Percentiles rank a stretch among this genome's conserved stretches.
Evolutionary conservation across 1,139 yeast species (phyloP).

Genomic region (Kurtzmaniella quercitrusa): DNA sequence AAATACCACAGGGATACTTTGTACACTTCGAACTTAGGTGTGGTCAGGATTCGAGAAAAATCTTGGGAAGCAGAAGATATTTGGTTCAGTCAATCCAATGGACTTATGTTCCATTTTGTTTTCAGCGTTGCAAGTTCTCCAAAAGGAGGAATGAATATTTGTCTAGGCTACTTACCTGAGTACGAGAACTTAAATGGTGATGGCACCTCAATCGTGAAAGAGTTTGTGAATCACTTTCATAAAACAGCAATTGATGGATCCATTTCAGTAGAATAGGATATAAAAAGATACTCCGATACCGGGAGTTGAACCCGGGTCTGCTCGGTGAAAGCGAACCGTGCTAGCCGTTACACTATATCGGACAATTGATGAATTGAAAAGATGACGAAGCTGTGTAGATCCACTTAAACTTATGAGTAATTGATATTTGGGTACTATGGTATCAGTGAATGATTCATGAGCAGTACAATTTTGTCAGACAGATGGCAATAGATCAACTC

Average conservation of each 20-base stretch:
- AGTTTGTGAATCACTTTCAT: slow-evolving; percentile 3
- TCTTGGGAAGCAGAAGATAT: slow-evolving; percentile 17
- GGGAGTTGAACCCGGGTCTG: slow-evolving; percentile 84
- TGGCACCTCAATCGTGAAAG: background rate
- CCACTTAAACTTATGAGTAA: no score
- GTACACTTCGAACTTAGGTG: slow-evolving; percentile 28
- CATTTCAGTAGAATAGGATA: background rate
- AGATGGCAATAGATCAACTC: no score
- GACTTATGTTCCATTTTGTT: slow-evolving; percentile 17
- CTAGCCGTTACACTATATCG: slow-evolving; percentile 35
- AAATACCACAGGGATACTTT: slow-evolving; percentile 13
- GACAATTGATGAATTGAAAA: background rate
- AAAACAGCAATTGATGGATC: background rate
- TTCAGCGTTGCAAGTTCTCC: slow-evolving; percentile 18
- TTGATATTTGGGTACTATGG: no score
- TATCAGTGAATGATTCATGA: no score
- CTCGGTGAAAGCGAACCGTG: slow-evolving; percentile 83
- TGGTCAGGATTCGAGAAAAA: slow-evolving; percentile 6
- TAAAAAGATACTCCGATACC: slow-evolving; percentile 56
- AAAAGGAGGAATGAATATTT: slow-evolving; percentile 19
- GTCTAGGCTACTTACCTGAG: slow-evolving; percentile 15
- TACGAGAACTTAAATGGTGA: slow-evolving; percentile 7
- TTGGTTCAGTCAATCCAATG: slow-evolving; percentile 24
- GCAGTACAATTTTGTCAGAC: no score
- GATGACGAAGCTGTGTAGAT: no score